Evolutionary conservation across 805 yeast species (phyloP).

Genomic region (Debaryomyces castellii): DNA sequence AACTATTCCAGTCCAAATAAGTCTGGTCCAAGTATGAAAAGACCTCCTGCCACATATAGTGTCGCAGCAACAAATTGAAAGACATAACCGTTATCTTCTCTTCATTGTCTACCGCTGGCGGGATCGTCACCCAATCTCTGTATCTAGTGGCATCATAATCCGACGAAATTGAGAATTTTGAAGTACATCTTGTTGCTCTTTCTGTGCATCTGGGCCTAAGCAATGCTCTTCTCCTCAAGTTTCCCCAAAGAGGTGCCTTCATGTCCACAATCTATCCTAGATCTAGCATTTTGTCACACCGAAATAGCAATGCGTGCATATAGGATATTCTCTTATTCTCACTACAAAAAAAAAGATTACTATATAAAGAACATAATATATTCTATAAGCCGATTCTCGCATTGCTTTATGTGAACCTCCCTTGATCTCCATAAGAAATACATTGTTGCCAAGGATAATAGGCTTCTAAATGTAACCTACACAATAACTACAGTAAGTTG

Average conservation of each 20-base stretch:
- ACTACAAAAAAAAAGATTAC: no score
- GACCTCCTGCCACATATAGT: slow-evolving; percentile 60
- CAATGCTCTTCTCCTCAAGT: neutral
- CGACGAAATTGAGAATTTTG: slow-evolving; percentile 3
- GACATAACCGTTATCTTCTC: slow-evolving; percentile 30
- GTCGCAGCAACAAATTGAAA: slow-evolving; percentile 49
- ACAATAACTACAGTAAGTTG: no score
- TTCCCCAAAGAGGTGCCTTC: neutral
- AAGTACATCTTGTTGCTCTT: neutral
- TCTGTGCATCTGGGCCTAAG: neutral
- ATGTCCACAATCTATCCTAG: neutral
- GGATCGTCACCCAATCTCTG: slow-evolving; percentile 20
- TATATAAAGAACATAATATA: no score
- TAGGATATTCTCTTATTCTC: neutral
- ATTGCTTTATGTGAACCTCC: no score
- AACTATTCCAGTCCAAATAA: slow-evolving; percentile 47
- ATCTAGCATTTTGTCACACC: neutral
- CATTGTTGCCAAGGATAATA: no score
- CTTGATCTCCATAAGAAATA: no score
- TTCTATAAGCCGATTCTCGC: no score
- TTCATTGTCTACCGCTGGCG: neutral
- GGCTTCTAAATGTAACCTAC: no score
- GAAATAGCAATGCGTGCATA: neutral
- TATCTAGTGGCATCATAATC: slow-evolving; percentile 22
- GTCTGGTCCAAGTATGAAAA: slow-evolving; percentile 49